phyloP scores from a whole-genome alignment of 2,329 filamentous ascomycete species.

The Pseudocercospora fuligena region DNA sequence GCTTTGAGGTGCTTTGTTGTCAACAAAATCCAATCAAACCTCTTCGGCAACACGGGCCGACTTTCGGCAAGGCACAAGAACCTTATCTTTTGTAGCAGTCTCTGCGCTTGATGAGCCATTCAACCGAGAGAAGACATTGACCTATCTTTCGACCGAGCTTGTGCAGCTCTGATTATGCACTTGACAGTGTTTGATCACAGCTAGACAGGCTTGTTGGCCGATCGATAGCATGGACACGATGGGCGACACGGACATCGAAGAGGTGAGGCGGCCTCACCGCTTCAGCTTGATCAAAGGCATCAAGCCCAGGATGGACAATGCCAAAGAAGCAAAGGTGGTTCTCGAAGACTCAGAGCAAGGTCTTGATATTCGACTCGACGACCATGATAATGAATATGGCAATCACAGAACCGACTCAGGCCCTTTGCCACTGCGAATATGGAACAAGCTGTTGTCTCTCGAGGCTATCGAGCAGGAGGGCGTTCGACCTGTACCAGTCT shows the following conservation, averaged over 20 bases:
- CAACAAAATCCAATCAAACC: conserved; percentile 1
- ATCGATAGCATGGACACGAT: background rate
- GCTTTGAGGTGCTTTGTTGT: background rate
- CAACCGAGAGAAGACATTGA: background rate
- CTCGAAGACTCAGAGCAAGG: background rate
- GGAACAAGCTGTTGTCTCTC: conserved; percentile 14
- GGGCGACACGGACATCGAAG: background rate
- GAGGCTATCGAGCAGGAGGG: conserved; percentile 42
- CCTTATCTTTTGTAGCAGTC: background rate
- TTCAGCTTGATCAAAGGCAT: conserved; percentile 11
- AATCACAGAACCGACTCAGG: background rate
- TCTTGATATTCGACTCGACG: background rate
- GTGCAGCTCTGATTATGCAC: background rate
- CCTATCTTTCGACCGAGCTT: conserved; percentile 9
- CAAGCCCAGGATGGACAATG: conserved; percentile 1
- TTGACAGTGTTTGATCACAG: background rate
- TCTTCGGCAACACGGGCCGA: background rate
- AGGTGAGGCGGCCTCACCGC: background rate
- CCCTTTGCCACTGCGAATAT: background rate
- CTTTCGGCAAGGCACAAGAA: background rate
- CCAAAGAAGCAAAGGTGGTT: background rate
- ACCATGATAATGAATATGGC: background rate
- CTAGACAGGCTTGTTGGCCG: background rate
- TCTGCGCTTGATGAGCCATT: conserved; percentile 6
- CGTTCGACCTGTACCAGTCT: conserved; percentile 60